Conservation (phyloP, 257 asterid species). For the Prunella vulgaris region DNA sequence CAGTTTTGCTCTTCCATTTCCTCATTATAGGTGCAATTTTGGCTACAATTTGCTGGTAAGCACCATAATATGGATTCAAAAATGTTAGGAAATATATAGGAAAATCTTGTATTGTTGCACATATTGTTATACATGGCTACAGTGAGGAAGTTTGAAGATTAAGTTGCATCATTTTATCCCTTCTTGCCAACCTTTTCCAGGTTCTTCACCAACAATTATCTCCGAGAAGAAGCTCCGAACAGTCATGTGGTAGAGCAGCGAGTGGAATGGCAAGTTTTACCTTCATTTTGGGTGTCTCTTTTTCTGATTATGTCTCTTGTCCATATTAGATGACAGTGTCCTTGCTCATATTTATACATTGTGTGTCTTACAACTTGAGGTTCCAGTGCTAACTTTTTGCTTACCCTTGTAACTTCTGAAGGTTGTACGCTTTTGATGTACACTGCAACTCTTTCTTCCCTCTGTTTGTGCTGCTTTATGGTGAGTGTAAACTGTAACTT, state of each 20-base stretch:
- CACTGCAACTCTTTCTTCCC: conserved; percentile 99
- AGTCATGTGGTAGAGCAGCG: conserved; percentile 98
- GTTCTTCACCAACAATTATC: conserved; percentile 97
- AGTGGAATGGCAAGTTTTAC: conserved; percentile 85
- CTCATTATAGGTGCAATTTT: conserved; percentile 72
- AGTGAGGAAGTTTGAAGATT: background rate
- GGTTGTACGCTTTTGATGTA: conserved; percentile 98
- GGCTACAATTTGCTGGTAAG: conserved; percentile 95
- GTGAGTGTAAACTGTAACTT: conserved; percentile 34
- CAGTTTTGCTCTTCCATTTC: conserved; percentile 81
- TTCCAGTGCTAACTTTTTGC: conserved; percentile 25
- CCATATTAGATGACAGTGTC: background rate
- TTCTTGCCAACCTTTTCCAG: conserved; percentile 33
- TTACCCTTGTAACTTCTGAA: conserved; percentile 35
- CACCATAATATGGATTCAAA: background rate
- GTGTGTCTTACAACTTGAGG: background rate
- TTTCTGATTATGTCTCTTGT: background rate
- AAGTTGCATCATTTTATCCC: background rate
- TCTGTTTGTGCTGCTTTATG: conserved; percentile 78
- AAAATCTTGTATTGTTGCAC: background rate
- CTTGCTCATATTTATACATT: conserved; percentile 3
- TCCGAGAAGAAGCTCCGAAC: conserved; percentile 89
- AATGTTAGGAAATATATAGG: background rate
- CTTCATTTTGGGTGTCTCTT: conserved; percentile 7
- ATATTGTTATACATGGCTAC: background rate